Base-by-base conservation (phyloP, 495 filamentous ascomycete species). In the Penicillium cataractarum region DNA sequence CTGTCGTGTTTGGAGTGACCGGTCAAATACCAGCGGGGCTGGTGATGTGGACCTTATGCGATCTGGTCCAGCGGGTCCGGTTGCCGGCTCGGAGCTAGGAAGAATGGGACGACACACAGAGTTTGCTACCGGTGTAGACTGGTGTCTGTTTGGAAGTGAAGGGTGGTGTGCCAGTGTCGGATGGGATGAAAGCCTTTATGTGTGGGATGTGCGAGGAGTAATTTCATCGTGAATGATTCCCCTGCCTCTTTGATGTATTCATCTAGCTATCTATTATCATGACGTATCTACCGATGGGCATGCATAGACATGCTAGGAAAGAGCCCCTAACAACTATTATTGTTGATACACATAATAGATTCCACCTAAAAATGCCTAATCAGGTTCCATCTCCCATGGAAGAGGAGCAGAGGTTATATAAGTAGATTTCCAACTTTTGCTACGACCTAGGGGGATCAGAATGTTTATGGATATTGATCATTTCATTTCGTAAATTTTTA, bases 71-170 rank as follows among this genome's bases (percentile, higher is more conserved):
- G 61, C 39, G 55, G 67, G 69, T 19, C 75, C 74, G 35, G 76
- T 82, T 5, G 73, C 82, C 21, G 92, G 90, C 9, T 78, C 81
- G 26, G 86, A 97, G 76, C 70, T 98, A 61, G 96, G 93, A 5
- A 78, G 91, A 13, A 97, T 99, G 93, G 90, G 87, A 49, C 80
- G 84, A 42, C 95, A 99, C 77, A 96, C 93, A 2, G 95, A 99
- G 78, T 99, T 99, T 74, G 92, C 88, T 31, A 97, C 91, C n/a
- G 95, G 95, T 19, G 91, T 97, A 10, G 95, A 98, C 71, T 99
- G 95, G 95, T 97, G 95, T 77, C 74, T 99, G 32, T 99, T 99
- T 74, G 95, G 95, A 6, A 87, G 84, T 19, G 94, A 97, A 65
- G 95, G 96, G 4, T 99, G 96, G 96, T 91, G 90, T 75, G 95